Conservation (phyloP, 2,329 filamentous ascomycete genomes). For the Domatiomyces globalis region DNA sequence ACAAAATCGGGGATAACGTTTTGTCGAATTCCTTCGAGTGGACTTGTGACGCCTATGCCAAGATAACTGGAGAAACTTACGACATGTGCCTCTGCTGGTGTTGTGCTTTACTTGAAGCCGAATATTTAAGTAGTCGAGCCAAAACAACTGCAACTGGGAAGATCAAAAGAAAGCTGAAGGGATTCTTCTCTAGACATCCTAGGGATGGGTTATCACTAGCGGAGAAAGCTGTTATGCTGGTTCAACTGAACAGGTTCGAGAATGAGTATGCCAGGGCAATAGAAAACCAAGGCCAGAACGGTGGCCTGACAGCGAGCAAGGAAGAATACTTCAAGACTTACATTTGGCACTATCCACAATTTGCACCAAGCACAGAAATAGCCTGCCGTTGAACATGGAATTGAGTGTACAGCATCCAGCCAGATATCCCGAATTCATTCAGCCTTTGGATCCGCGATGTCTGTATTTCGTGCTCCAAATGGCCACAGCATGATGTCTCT, state of each 20-base stretch:
- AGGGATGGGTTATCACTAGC: background rate
- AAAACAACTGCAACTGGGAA: too few species aligned
- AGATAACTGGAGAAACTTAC: background rate
- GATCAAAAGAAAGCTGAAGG: background rate
- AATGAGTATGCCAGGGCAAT: background rate
- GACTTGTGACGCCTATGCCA: background rate
- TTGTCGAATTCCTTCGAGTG: background rate
- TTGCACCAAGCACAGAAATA: background rate
- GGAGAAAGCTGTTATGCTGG: background rate
- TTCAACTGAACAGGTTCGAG: background rate
- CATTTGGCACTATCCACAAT: background rate
- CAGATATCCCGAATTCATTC: background rate
- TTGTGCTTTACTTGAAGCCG: background rate
- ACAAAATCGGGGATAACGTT: slow-evolving; percentile 20
- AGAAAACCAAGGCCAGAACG: background rate
- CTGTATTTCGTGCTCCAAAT: background rate
- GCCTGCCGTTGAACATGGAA: background rate
- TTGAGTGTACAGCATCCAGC: too few species aligned
- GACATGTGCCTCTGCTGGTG: background rate
- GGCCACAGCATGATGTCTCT: background rate
- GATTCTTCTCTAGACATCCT: background rate
- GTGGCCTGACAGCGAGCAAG: background rate
- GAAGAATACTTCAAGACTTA: background rate
- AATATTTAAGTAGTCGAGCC: too few species aligned
- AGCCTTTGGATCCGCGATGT: too few species aligned